A percentile compares a stretch with the other conserved stretches of the same genome.
These are phyloP conservation scores for Cladosporium sp. DNA, from an alignment of 2,329 filamentous ascomycete species.

Conservation along the genomic window DNA sequence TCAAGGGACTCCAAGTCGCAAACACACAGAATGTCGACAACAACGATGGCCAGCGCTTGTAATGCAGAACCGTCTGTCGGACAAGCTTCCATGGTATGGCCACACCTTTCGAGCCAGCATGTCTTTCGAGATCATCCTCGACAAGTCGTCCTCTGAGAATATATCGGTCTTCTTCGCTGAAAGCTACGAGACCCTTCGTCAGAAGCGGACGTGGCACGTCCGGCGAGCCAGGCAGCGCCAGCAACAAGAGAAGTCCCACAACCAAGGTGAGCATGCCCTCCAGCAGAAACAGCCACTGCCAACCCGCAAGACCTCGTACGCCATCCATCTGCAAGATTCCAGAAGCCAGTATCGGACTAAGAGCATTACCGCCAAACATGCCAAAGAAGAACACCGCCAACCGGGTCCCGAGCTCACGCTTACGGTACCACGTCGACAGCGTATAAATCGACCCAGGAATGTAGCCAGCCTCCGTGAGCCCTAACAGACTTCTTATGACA, in stretches of 20 bases:
- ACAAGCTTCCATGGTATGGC: constrained; percentile 38
- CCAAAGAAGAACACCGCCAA: constrained; percentile 38
- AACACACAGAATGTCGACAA: constrained; percentile 47
- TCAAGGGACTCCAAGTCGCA: constrained; percentile 50
- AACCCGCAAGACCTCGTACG: constrained; percentile 53
- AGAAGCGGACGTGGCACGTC: constrained; percentile 38
- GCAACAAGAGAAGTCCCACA: constrained; percentile 37
- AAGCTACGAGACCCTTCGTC: constrained; percentile 37
- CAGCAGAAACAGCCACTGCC: constrained; percentile 57
- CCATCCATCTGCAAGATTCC: constrained; percentile 62
- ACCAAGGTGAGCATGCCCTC: constrained; percentile 46
- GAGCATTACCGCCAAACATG: constrained; percentile 56
- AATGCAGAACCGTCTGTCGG: constrained; percentile 43
- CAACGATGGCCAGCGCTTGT: constrained; percentile 47
- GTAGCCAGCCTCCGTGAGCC: constrained; percentile 13
- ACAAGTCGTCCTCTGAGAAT: constrained; percentile 36
- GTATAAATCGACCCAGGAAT: constrained; percentile 42
- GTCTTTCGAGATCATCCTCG: constrained; percentile 31
- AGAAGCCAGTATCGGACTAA: constrained; percentile 54
- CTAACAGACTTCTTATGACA: constrained; percentile 18
- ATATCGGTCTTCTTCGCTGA: constrained; percentile 32
- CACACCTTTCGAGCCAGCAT: constrained; percentile 32
- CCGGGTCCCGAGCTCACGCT: constrained; percentile 13
- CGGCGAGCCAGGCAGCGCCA: constrained; percentile 43
- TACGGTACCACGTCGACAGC: constrained; percentile 18